Evolutionary conservation across 768 basidiomycete genomes (phyloP).

Genomic region (Termitomyces heimii): DNA sequence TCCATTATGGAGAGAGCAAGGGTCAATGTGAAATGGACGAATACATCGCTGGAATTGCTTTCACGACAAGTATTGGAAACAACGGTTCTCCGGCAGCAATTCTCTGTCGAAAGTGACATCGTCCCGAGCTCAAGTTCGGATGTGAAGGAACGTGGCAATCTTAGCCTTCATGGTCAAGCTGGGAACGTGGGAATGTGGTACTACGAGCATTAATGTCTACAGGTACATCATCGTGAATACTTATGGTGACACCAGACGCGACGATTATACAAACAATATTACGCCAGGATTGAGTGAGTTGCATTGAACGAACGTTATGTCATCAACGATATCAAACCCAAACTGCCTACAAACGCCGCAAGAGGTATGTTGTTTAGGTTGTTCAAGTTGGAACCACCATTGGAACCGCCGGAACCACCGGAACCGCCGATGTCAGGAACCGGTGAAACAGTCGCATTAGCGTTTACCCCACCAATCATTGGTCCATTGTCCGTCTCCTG

Average conservation of each 20-base stretch:
- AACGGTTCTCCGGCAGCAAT: slow-evolving; percentile 8
- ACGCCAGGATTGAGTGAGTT: background rate
- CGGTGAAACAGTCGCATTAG: slow-evolving; percentile 26
- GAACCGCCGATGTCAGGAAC: slow-evolving; percentile 4
- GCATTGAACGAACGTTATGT: background rate
- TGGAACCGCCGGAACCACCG: background rate
- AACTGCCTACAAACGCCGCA: background rate
- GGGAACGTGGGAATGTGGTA: too few species aligned
- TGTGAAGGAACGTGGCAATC: too few species aligned
- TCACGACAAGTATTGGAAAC: slow-evolving; percentile 11
- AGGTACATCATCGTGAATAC: background rate
- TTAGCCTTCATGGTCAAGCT: background rate
- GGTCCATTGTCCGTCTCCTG: slow-evolving; percentile 33
- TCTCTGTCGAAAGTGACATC: slow-evolving; percentile 5
- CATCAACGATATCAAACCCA: background rate
- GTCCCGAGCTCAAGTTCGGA: too few species aligned
- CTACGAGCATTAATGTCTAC: background rate
- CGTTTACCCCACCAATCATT: slow-evolving; percentile 36
- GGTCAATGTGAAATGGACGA: slow-evolving; percentile 11
- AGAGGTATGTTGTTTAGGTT: background rate
- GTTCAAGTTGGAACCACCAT: background rate
- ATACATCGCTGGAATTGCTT: slow-evolving; percentile 11
- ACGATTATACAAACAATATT: background rate
- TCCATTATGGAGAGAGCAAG: slow-evolving; percentile 6
- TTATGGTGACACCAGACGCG: background rate